Conservation (phyloP, 2,329 filamentous ascomycete genomes). For the Fonsecaea monophora region DNA sequence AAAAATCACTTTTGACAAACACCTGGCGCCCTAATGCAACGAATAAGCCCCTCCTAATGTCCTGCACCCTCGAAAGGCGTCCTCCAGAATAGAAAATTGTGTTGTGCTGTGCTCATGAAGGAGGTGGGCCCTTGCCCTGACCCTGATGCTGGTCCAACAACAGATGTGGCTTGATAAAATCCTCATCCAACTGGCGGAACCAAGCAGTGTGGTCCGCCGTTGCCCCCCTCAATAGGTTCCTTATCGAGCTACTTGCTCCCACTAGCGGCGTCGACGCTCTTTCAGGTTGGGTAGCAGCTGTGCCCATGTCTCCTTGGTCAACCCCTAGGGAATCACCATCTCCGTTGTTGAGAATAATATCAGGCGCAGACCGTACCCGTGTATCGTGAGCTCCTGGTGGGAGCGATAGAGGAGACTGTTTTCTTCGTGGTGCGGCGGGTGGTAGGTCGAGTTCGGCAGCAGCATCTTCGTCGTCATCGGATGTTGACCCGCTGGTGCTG, state of each 20-base stretch:
- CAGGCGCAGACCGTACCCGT: conserved; percentile 30
- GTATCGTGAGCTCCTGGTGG: conserved; percentile 27
- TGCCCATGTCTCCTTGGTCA: conserved; percentile 29
- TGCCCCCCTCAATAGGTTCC: conserved; percentile 76
- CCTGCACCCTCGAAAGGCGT: background rate
- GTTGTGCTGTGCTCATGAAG: conserved; percentile 14
- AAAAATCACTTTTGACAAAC: conserved; percentile 12
- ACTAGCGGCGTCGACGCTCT: conserved; percentile 33
- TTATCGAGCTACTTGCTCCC: conserved; percentile 63
- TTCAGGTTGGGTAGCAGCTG: conserved; percentile 33
- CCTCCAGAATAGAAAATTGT: background rate
- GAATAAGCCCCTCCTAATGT: background rate
- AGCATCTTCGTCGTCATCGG: conserved; percentile 57
- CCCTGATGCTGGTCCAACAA: conserved; percentile 71
- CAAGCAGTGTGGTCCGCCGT: conserved; percentile 87
- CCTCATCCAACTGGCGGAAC: conserved; percentile 92
- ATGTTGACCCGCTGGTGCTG: conserved; percentile 44
- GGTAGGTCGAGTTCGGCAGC: conserved; percentile 65
- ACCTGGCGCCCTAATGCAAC: background rate
- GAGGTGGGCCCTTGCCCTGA: conserved; percentile 36
- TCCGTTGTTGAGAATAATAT: conserved; percentile 34
- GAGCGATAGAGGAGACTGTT: conserved; percentile 52
- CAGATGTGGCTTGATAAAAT: conserved; percentile 91
- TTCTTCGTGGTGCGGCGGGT: conserved; percentile 56
- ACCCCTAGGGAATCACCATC: conserved; percentile 23